Percentiles rank a stretch among this genome's conserved stretches.
Evolutionary conservation across 257 asterid genomes (phyloP).

Genomic region (Misopates orontium): DNA sequence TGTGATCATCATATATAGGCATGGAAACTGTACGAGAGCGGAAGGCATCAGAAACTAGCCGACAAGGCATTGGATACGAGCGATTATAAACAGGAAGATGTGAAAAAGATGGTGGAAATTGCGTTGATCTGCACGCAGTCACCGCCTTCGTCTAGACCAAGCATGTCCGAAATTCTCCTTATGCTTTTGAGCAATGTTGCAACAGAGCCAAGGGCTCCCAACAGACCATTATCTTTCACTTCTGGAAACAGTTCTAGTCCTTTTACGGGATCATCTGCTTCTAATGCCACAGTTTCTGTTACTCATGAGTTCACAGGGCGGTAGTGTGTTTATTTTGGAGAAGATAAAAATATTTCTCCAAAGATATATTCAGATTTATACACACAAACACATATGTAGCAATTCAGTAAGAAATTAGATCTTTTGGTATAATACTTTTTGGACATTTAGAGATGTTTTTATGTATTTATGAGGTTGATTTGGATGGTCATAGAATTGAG

Average conservation of each 20-base stretch:
- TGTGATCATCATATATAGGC: conserved; percentile 45
- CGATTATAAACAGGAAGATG: conserved; percentile 45
- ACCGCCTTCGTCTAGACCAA: conserved; percentile 63
- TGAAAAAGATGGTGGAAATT: conserved; percentile 64
- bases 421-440: too few species aligned
- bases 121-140: conserved; percentile 73
- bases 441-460: too few species aligned
- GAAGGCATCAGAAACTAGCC: conserved; percentile 47
- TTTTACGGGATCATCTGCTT: conserved; percentile 21
- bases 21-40: conserved; percentile 64
- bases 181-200: conserved; percentile 54
- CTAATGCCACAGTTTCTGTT: conserved; percentile 51
- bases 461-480: too few species aligned
- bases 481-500: too few species aligned
- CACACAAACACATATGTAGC: too few species aligned
- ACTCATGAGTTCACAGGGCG: conserved; percentile 58
- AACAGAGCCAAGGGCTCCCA: conserved; percentile 31
- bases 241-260: conserved; percentile 24
- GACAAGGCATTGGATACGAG: conserved; percentile 55
- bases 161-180: conserved; percentile 70
- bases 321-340: conserved; percentile 2
- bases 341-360: too few species aligned
- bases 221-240: conserved; percentile 33
- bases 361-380: too few species aligned
- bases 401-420: too few species aligned